Base-by-base conservation (phyloP, 805 yeast species). In the Cyberlindnera xylosilytica region DNA sequence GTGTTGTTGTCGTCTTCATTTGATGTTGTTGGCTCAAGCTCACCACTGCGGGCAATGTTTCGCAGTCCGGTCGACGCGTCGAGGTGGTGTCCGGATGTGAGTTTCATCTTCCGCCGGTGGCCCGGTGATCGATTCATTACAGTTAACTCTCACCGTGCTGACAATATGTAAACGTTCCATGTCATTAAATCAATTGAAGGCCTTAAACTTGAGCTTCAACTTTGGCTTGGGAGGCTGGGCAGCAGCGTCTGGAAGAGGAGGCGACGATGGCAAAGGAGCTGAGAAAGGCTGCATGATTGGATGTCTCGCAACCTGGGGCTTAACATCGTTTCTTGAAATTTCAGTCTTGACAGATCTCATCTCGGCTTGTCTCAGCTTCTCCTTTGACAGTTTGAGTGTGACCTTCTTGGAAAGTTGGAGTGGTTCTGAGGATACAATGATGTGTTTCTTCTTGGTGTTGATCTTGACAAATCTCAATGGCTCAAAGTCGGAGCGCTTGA, bases 381-480 rank as follows among this genome's bases (percentile, higher is more conserved):
- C 35, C 18, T 30, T 34, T 11, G 45, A 38, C 8, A 44, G 5
- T 24, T 38, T 43, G 27, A 39, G 34, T 6, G 41, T 44, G 15
- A 49, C 46, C 30, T 43, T 44, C 38, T 46, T 56, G 1, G 53
- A 41, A 6, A 34, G 35, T 23, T 47, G 38, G 11, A 70, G 67
- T 6, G 80, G 78, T 3, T 60, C 63, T 3, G 73, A 64, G 0
- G 80, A 76, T 1, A 70, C 49, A 13, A 60, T 53, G 1, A 74
- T 61, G 31, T 56, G 65, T 45, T 61, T 67, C n/a, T 58, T 53
- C 4, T 52, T 56, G 2, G 62, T 54, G 3, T 63, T 54, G 8
- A 76, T 69, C 46, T 61, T 72, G 27, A 75, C 73, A 47, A 64
- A 74, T 50, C 79, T 58, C 18, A 69, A 41, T 20, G 71, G 64